Evolutionary conservation across 2,329 filamentous ascomycete genomes (phyloP), one percentile per base, ranked within the genome.

Genomic region (Gyromitra esculenta): DNA sequence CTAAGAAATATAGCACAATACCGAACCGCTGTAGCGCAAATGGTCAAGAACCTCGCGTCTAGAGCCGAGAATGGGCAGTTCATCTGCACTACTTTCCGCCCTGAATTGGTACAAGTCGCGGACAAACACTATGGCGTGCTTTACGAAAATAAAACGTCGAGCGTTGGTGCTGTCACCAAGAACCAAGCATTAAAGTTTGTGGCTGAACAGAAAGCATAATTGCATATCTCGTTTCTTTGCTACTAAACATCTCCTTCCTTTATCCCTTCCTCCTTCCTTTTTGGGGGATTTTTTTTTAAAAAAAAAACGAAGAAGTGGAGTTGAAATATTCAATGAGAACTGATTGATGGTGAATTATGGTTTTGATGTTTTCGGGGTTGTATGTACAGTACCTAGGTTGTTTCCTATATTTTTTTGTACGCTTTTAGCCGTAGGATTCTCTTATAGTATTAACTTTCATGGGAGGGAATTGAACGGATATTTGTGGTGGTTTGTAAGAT

Each of bases 51-150:
- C 93, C 78, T 93, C 91, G 13, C 84, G 62, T 84, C 82, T 1
- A 80, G 84, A 60, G 84, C 84, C 18, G 85, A 85, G 79, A 86
- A 86, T 45, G 90, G 90, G 0, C 91, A 99, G 83, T 99, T 99
- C 83, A 99, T 99, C 84, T 98, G 96, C 87, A 99, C 96, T 2
- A 99, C 96, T 1, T 99, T 99, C 89, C 88, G 96, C 74, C 96
- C 96, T 0, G 96, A 99, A 85, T 97, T 99, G 87, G 88, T 99
- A 79, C 89, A 92, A 77, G 93, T 98, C 21, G 96, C 96, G 1
- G 94, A 98, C 86, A 97, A 97, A 86, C 97, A 95, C 85, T 99
- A 99, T 83, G 96, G 96, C 77, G 96, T 99, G 66, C 93, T 92
- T 66, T 98, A 95, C 84, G 89, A 90, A 79, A 95, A 94, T 84